Evolutionary conservation across 2,329 filamentous ascomycete species (phyloP).

Genomic region (Fusarium camptoceras): DNA sequence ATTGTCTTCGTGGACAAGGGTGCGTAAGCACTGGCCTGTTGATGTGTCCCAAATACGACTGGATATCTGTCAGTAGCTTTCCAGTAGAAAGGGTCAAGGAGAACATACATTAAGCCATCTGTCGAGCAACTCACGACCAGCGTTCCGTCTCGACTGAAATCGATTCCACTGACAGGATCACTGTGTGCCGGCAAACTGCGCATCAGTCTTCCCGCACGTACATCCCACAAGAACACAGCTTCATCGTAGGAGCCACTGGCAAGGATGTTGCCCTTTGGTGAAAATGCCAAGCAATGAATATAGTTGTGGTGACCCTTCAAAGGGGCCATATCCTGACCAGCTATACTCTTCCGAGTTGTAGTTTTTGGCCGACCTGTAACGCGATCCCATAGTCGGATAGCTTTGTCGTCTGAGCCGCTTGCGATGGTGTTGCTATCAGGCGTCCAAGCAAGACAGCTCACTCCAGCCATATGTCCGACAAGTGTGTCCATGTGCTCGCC

Average conservation of each 20-base stretch:
- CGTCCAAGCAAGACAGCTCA: conserved; percentile 94
- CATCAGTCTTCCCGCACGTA: conserved; percentile 88
- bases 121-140: conserved; percentile 91
- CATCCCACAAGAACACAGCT: conserved; percentile 96
- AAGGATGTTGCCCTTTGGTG: conserved; percentile 97
- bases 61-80: conserved; percentile 29
- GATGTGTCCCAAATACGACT: conserved; percentile 94
- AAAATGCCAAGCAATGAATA: conserved; percentile 92
- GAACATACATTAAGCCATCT: conserved; percentile 82
- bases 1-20: conserved; percentile 96
- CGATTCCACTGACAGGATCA: conserved; percentile 92
- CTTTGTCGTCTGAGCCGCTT: conserved; percentile 95
- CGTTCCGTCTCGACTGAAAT: conserved; percentile 92
- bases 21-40: conserved; percentile 94
- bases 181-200: conserved; percentile 92
- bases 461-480: conserved; percentile 91
- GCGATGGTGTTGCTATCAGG: conserved; percentile 89
- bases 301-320: conserved; percentile 95
- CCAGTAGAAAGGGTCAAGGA: not conserved
- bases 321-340: conserved; percentile 61
- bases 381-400: conserved; percentile 90
- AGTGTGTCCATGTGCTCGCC: conserved; percentile 88
- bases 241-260: conserved; percentile 97
- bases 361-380: conserved; percentile 68
- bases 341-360: conserved; percentile 54